A percentile compares a stretch with the other conserved stretches of the same genome.
These are phyloP conservation scores for Penicillium sp. DNA, from an alignment of 2,329 filamentous ascomycete species.

Conservation along the genomic window DNA sequence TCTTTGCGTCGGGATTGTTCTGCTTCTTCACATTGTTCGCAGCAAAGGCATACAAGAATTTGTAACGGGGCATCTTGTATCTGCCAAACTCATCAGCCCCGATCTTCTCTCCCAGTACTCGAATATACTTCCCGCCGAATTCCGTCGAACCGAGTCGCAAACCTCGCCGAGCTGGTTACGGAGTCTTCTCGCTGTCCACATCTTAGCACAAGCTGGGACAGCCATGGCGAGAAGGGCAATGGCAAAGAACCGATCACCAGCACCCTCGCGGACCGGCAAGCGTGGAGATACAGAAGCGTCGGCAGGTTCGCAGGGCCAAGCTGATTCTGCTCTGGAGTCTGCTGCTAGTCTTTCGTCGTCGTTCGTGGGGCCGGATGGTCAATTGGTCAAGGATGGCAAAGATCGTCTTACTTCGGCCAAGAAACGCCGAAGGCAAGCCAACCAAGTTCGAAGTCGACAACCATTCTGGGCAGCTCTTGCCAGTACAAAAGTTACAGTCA, in stretches of 20 bases:
- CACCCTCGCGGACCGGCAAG: constrained; percentile 44
- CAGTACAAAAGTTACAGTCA: constrained; percentile 94
- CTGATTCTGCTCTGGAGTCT: constrained; percentile 47
- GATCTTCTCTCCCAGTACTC: constrained; percentile 46
- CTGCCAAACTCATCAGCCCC: constrained; percentile 46
- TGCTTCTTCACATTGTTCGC: constrained; percentile 48
- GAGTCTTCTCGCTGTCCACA: constrained; percentile 52
- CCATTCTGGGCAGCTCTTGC: constrained; percentile 93
- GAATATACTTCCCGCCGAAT: constrained; percentile 46
- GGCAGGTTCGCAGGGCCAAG: constrained; percentile 44
- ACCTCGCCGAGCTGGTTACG: constrained; percentile 49
- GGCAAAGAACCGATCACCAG: constrained; percentile 46
- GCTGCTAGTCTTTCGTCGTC: constrained; percentile 45
- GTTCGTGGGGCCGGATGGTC: constrained; percentile 40
- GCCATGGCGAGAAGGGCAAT: constrained; percentile 51
- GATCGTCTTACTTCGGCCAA: constrained; percentile 66
- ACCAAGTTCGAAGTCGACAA: constrained; percentile 85
- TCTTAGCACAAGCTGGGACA: constrained; percentile 50
- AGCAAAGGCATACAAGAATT: constrained; percentile 54
- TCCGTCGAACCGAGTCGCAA: constrained; percentile 44
- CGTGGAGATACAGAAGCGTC: constrained; percentile 49
- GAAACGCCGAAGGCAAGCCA: constrained; percentile 87
- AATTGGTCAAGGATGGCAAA: constrained; percentile 56
- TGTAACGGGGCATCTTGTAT: constrained; percentile 47
- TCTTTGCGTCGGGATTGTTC: constrained; percentile 48